These are phyloP conservation scores for Calonectria pseudoturangicola DNA, from an alignment of 2,329 filamentous ascomycete species.

Conservation along the genomic window DNA sequence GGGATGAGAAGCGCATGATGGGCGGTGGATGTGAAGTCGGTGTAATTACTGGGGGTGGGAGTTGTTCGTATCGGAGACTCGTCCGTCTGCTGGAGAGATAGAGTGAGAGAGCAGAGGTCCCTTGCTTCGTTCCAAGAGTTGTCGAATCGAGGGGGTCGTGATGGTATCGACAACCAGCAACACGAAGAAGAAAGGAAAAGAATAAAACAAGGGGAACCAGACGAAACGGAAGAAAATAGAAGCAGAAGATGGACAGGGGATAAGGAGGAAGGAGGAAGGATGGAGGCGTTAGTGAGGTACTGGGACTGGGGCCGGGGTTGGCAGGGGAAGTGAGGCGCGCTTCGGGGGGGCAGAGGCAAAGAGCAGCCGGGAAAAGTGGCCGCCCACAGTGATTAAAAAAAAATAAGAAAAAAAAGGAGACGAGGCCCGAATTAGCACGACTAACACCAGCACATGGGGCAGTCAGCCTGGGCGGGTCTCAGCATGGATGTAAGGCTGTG, in stretches of 20 bases:
- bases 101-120: slow-evolving; percentile 23
- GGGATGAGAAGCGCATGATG: slow-evolving; percentile 57
- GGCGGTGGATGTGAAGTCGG: slow-evolving; percentile 28
- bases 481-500: slow-evolving; percentile 32
- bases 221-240: slow-evolving; percentile 22
- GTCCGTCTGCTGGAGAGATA: slow-evolving; percentile 4
- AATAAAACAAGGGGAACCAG: slow-evolving; percentile 38
- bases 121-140: slow-evolving; percentile 18
- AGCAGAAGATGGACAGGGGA: slow-evolving; percentile 41
- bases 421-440: slow-evolving; percentile 21
- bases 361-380: slow-evolving; percentile 29
- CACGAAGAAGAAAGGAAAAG: slow-evolving; percentile 30
- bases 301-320: slow-evolving; percentile 22
- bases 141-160: slow-evolving; percentile 40
- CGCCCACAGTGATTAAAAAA: slow-evolving; percentile 39
- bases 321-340: slow-evolving; percentile 30
- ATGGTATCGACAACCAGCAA: slow-evolving; percentile 26
- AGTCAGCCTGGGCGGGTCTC: slow-evolving; percentile 29
- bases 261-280: slow-evolving; percentile 47
- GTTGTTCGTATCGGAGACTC: slow-evolving; percentile 17
- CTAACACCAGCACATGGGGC: slow-evolving; percentile 24
- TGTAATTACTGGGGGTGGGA: slow-evolving; percentile 18
- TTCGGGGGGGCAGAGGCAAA: slow-evolving; percentile 8
- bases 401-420: slow-evolving; percentile 29
- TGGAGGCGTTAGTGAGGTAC: slow-evolving; percentile 39